phyloP scores from a whole-genome alignment of 148 eudicot species.

The Rhododendron molle region DNA sequence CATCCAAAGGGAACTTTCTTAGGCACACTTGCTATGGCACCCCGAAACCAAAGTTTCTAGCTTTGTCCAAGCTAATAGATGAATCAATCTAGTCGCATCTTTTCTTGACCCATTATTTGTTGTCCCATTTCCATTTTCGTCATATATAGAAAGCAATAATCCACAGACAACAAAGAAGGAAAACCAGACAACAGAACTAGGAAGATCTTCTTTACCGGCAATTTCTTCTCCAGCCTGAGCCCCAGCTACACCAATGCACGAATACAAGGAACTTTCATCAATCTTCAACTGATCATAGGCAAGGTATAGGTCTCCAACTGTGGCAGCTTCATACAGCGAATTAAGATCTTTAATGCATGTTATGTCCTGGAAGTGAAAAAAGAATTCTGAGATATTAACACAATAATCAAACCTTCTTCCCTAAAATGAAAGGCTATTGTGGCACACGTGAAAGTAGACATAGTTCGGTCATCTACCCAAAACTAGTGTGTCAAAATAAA shows the following conservation, averaged over 20 bases:
- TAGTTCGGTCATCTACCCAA: not conserved
- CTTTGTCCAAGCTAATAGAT: not conserved
- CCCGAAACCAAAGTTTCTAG: not conserved
- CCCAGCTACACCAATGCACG: slow-evolving; percentile 91
- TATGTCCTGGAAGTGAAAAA: slow-evolving; percentile 52
- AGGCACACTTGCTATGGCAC: not conserved
- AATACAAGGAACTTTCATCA: slow-evolving; percentile 78
- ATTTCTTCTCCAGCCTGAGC: slow-evolving; percentile 60
- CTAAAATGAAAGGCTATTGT: not conserved
- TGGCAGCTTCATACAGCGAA: slow-evolving; percentile 70
- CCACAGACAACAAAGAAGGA: not conserved
- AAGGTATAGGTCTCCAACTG: slow-evolving; percentile 64
- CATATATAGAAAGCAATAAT: not conserved
- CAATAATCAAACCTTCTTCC: not conserved
- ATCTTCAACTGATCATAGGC: slow-evolving; percentile 86
- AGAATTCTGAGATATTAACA: not conserved
- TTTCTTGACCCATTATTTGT: not conserved
- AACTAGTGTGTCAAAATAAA: not conserved
- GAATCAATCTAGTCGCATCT: not conserved
- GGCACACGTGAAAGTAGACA: not conserved
- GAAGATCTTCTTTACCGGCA: slow-evolving; percentile 39
- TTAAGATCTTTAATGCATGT: slow-evolving; percentile 86
- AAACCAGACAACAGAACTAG: not conserved
- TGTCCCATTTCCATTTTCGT: too few relatives aligned
- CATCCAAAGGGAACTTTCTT: not conserved